Evolutionary conservation across 2,329 filamentous ascomycete genomes (phyloP), one percentile per base, ranked within the genome.

Genomic region (Aspergillaceae sp.): DNA sequence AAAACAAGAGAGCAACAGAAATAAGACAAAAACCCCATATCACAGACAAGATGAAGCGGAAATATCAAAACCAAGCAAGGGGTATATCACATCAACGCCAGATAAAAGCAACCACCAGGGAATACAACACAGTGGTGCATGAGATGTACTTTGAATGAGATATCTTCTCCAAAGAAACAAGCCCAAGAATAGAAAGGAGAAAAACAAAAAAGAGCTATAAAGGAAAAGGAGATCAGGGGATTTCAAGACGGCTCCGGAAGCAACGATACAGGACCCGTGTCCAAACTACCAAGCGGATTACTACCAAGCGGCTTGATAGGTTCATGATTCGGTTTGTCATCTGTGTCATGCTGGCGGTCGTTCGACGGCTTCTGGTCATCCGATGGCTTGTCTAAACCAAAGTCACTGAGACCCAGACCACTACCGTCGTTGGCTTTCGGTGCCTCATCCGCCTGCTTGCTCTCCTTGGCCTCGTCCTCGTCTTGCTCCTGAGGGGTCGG

Each of bases 61-160:
- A 55, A 52, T 44, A 51, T 42, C 56, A 52, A 54, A 42, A 49
- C 38, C 57, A 56, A 57, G 52, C 55, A 56, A 60, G 59, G 63
- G 64, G 64, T 66, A 66, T 66, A 66, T 66, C 64, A 63, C 62
- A 63, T 63, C 51, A 54, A 66, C 62, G 63, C 62, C 63, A 56
- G 52, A 48, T 38, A 38, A 19, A 11, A 38, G 27, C 36, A 26
- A 19, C 36, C n/a, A 28, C 30, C 30, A 2, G 5, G 6, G 30
- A 9, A 32, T 32, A 11, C n/a, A 38, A 28, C 9, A 38, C 4
- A 26, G 36, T 26, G 36, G 11, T 26, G 19, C 11, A 9, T 5
- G 7, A 36, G n/a, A 19, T 36, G 8, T 38, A 27, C 26, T 38
- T 38, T 8, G 27, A 27, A 38, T 5, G 6, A 19, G 19, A 36